Evolutionary conservation across 164 flowering plant species (phyloP), one percentile per base, ranked within the genome.

Genomic region (Berberis thunbergii): DNA sequence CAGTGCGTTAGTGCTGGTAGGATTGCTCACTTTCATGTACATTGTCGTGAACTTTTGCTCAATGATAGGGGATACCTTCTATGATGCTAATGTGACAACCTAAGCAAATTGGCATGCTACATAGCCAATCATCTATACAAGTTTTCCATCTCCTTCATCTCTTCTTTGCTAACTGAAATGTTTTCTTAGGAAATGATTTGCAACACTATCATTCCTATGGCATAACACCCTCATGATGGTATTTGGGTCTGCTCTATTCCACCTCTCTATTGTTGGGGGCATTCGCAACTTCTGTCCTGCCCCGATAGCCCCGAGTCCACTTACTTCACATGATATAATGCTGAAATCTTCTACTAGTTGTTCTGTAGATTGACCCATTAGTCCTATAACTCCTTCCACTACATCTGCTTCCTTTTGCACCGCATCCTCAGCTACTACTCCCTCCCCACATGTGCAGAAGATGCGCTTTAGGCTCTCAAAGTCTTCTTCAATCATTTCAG

Each of bases 211-310:
- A 66, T 90, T 84, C 60, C 99, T 74, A 63, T 86, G 75, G 71
- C 99, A 94, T 62, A 94, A 67, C 0, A 94, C 91, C 66, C 99
- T 84, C 54, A 94, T 57, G 45, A 95, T 84, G 1, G 99, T 95
- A 72, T 95, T 91, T 0, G 99, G 92, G 65, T 95, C 97, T 0
- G 88, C 59, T 59, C 90, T 72, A 45, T 79, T 80, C 97, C 96
- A 94, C 54, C 81, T 67, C 43, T 96, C 99, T 12, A 97, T 87
- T 43, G 97, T 91, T 3, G 96, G 96, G 6, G 97, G 97, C 91
- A 91, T 82, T 1, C 91, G 90, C 6, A 63, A 4, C 41, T 75
- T 85, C 45, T 83, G 82, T 43, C 89, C 86, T 3, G 62, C 43
- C 8, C 78, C 84, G 57, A 72, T 71, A 1, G 76, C 66, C 3